A percentile compares a stretch with the other conserved stretches of the same genome.
Evolutionary conservation across 306 rosid genomes (phyloP).

Genomic region (Dalbergia cochinchinensis): DNA sequence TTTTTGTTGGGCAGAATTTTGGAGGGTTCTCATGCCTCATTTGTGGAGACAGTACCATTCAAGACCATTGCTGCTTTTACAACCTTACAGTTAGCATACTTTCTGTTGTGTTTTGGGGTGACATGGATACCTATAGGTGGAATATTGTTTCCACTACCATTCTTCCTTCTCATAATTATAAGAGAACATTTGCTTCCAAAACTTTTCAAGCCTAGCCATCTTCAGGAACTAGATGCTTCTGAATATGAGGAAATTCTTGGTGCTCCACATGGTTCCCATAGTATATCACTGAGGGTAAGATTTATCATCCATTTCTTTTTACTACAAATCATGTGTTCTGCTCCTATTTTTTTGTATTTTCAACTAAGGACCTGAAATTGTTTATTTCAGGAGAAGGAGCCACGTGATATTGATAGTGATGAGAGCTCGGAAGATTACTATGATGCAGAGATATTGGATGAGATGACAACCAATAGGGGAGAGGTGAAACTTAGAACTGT

Average conservation of each 20-base stretch:
- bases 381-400: slow-evolving; percentile 65
- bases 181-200: slow-evolving; percentile 84
- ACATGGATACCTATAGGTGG: slow-evolving; percentile 94
- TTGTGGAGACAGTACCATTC: slow-evolving; percentile 87
- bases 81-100: slow-evolving; percentile 68
- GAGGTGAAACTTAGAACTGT: slow-evolving; percentile 77
- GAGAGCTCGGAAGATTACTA: slow-evolving; percentile 58
- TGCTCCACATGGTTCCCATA: slow-evolving; percentile 41
- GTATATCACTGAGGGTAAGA: slow-evolving; percentile 39
- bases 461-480: slow-evolving; percentile 85
- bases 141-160: slow-evolving; percentile 86
- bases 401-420: slow-evolving; percentile 40
- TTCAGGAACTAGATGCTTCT: slow-evolving; percentile 90
- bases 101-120: slow-evolving; percentile 73
- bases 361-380: slow-evolving; percentile 24
- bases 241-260: slow-evolving; percentile 85
- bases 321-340: neutral
- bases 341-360: slow-evolving; percentile 23
- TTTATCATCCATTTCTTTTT: slow-evolving; percentile 21
- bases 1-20: slow-evolving; percentile 62
- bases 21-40: slow-evolving; percentile 84
- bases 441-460: slow-evolving; percentile 85
- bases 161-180: slow-evolving; percentile 80
- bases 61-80: slow-evolving; percentile 80
- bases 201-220: slow-evolving; percentile 60